Evolutionary conservation across 352 stramenopile species (phyloP).

Genomic region (Thalassiosira exigua): DNA sequence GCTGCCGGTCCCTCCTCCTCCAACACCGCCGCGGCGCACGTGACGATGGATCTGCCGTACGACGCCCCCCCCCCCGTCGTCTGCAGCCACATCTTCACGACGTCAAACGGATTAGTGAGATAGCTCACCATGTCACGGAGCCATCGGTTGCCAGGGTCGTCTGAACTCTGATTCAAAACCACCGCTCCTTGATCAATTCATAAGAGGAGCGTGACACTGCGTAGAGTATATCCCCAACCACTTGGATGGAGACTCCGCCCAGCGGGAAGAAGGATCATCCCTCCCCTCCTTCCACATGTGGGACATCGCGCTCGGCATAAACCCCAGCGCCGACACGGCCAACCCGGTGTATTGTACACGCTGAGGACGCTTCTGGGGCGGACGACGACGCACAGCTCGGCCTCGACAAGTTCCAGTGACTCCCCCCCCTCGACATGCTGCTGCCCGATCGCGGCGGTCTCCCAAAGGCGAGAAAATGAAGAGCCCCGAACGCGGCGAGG

Average conservation of each 20-base stretch:
- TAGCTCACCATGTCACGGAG: constrained; percentile 77
- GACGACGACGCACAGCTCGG: constrained; percentile 52
- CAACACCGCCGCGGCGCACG: constrained; percentile 57
- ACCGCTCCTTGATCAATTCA: constrained; percentile 82
- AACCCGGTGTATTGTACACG: constrained; percentile 85
- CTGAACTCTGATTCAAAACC: constrained; percentile 32
- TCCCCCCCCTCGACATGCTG: constrained; percentile 64
- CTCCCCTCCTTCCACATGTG: constrained; percentile 66
- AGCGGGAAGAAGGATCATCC: constrained; percentile 71
- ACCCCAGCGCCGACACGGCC: constrained; percentile 81
- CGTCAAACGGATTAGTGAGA: constrained; percentile 86
- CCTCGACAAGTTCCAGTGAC: constrained; percentile 64
- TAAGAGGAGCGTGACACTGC: constrained; percentile 87
- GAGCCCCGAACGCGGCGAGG: no score
- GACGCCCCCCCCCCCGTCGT: constrained; percentile 42
- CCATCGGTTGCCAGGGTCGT: constrained; percentile 48
- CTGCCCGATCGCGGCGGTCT: constrained; percentile 88
- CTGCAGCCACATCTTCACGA: constrained; percentile 87
- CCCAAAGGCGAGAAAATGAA: no score
- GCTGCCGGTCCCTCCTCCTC: constrained; percentile 71
- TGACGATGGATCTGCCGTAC: constrained; percentile 69
- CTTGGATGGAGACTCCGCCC: constrained; percentile 83
- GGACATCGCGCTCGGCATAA: constrained; percentile 82
- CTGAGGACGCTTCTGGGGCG: constrained; percentile 67
- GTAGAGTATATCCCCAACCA: constrained; percentile 88